phyloP scores from a whole-genome alignment of 225 moss, liverwort and hornwort genomes.

The Marchantia polymorpha region DNA sequence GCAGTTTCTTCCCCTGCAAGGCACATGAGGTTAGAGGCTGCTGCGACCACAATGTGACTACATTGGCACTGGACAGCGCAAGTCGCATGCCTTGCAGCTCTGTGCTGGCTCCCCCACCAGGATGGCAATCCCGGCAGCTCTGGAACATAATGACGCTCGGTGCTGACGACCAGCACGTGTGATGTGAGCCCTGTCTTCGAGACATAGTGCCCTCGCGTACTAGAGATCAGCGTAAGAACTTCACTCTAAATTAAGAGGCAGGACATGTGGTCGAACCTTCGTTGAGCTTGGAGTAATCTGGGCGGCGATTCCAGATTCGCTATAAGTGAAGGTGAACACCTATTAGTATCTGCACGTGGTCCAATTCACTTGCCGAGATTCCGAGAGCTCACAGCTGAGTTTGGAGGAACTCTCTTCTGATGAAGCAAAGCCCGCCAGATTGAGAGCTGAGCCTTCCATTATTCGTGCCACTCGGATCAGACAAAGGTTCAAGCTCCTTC shows the following conservation, averaged over 20 bases:
- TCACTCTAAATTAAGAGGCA: too few relatives aligned
- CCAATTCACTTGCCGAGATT: too few relatives aligned
- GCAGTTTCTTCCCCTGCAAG: not conserved
- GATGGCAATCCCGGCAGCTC: not conserved
- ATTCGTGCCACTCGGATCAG: not conserved
- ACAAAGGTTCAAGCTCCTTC: too few relatives aligned
- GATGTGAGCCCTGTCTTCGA: not conserved
- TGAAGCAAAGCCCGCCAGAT: not conserved
- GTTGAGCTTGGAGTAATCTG: too few relatives aligned
- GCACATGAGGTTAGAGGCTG: not conserved
- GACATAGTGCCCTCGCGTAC: too few relatives aligned
- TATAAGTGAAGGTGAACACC: too few relatives aligned
- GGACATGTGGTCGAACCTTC: too few relatives aligned
- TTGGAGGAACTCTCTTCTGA: too few relatives aligned
- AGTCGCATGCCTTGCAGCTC: not conserved
- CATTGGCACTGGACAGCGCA: not conserved
- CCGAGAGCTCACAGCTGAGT: too few relatives aligned
- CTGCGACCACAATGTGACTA: not conserved
- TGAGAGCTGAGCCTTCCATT: not conserved
- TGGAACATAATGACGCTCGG: not conserved
- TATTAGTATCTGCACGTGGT: too few relatives aligned
- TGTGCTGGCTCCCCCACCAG: not conserved
- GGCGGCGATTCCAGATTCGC: too few relatives aligned
- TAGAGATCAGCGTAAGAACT: too few relatives aligned
- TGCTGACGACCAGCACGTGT: not conserved